Base-by-base conservation (phyloP, 164 flowering plant genomes). In the Chimonanthus salicifolius region DNA sequence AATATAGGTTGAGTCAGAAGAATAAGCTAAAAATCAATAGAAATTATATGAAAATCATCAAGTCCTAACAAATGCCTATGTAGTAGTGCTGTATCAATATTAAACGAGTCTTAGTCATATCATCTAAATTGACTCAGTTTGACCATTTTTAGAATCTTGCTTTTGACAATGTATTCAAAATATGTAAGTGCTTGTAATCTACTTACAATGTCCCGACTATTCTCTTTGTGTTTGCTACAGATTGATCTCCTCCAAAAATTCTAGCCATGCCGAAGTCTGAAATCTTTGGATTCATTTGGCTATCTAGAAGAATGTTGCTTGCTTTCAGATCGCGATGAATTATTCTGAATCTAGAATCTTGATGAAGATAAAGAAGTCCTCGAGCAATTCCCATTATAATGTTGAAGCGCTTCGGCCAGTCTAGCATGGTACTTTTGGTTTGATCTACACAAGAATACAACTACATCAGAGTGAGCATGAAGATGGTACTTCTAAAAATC, bases 261-360 rank as follows among this genome's bases (percentile, higher is more conserved):
- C 81, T 83, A 13, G 87, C 91, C 65, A 68, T 54, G 7, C 76
- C 88, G 82, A 88, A 89, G 67, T 87, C 88, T n/a, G 89, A 78
- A 13, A 86, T 83, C 74, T 86, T 84, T 0, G 91, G 77, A 47
- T 74, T 79, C 85, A 87, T 76, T 4, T 84, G 84, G 0, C 15
- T 67, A 73, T 89, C 91, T 20, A 89, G 46, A 48, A 88, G 71
- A 8, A 87, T 67, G 66, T 89, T 89, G 81, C 88, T 82, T 2
- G 89, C 80, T 74, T 87, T 89, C 3, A 89, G 84, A 80, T 89
- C 89, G 2, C 89, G 77, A 58, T 87, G 93, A 6, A 89, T 85
- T 11, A 89, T 83, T 48, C 66, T 70, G 10, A 86, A 74, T 21
- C 83, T 75, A 6, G 90, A 89, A 51, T 88, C 90, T 43, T 83